A percentile compares a stretch with the other conserved stretches of the same genome.
phyloP scores from a whole-genome alignment of 495 filamentous ascomycete genomes.

The Hypoxylon trugodes region DNA sequence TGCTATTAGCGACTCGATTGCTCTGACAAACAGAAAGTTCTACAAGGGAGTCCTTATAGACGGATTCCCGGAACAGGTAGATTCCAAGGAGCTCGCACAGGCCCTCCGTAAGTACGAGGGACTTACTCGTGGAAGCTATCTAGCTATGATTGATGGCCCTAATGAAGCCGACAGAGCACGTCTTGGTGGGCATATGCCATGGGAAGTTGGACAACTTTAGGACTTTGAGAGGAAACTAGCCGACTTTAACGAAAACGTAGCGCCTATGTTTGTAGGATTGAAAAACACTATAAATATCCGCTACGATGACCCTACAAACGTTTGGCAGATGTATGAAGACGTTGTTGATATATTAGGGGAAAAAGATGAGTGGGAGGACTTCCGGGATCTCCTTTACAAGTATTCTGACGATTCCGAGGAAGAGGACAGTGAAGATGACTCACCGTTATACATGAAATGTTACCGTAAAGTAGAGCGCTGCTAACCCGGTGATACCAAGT shows the following conservation, averaged over 20 bases:
- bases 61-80: not conserved
- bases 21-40: too few species aligned
- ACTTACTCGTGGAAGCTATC: too few species aligned
- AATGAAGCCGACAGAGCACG: too few species aligned
- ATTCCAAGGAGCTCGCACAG: not conserved
- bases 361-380: not conserved
- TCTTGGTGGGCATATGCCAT: too few species aligned
- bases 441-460: too few species aligned
- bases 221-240: not conserved
- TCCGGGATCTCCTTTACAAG: not conserved
- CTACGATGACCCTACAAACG: not conserved
- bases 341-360: not conserved
- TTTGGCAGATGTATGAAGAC: not conserved
- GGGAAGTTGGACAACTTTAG: not conserved
- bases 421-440: too few species aligned
- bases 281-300: not conserved
- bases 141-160: too few species aligned
- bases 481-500: too few species aligned
- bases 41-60: slow-evolving; percentile 2
- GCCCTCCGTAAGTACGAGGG: too few species aligned
- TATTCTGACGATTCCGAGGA: not conserved
- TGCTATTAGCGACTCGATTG: too few species aligned
- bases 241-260: not conserved
- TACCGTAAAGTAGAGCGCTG: too few species aligned
- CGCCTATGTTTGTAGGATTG: not conserved